These are phyloP conservation scores for Oenanthe javanica DNA, from an alignment of 140 eudicot species.

Conservation along the genomic window DNA sequence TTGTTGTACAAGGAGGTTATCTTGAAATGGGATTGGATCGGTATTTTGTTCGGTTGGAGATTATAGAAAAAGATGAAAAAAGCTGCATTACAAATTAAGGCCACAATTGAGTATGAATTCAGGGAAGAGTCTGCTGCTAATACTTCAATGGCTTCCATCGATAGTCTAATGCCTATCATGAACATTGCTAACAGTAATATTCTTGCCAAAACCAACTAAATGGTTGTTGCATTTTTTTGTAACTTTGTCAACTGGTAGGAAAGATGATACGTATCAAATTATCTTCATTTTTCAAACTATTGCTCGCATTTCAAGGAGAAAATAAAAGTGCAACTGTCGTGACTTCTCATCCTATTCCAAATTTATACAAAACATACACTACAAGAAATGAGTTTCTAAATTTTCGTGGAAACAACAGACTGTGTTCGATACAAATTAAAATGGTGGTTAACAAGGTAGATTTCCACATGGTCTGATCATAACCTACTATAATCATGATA, in stretches of 20 bases:
- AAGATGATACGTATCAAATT: neutral
- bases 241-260: neutral
- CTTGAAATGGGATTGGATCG: slow-evolving; percentile 45
- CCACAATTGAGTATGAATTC: slow-evolving; percentile 30
- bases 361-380: no score
- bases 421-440: no score
- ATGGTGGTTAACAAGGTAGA: no score
- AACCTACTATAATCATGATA: no score
- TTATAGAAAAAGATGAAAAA: slow-evolving; percentile 19
- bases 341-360: no score
- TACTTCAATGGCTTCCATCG: slow-evolving; percentile 22
- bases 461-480: no score
- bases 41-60: slow-evolving; percentile 27
- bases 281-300: neutral
- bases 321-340: neutral
- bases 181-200: slow-evolving; percentile 22
- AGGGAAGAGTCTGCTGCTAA: slow-evolving; percentile 28
- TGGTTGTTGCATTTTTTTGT: neutral
- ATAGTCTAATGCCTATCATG: slow-evolving; percentile 23
- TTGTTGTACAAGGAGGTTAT: slow-evolving; percentile 52
- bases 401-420: no score
- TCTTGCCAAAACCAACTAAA: neutral
- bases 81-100: slow-evolving; percentile 23
- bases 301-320: no score
- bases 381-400: no score